These are phyloP conservation scores for Lenwebbia sp. DNA, from an alignment of 345 rosid species.

Conservation along the genomic window DNA sequence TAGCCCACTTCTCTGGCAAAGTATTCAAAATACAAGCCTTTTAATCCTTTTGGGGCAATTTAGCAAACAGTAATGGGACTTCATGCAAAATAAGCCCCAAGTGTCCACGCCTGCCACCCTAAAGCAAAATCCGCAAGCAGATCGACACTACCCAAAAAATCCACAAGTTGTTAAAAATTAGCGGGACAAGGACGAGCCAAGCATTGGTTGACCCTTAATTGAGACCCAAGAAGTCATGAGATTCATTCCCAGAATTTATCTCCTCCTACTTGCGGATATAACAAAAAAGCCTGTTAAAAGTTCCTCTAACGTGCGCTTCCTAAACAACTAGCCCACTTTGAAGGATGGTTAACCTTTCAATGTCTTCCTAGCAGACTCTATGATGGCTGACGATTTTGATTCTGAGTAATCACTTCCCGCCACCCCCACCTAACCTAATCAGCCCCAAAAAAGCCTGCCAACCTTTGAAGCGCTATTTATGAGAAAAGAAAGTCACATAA, in stretches of 20 bases:
- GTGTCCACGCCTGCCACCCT: background rate
- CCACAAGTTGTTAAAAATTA: background rate
- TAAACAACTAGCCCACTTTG: background rate
- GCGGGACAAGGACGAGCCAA: background rate
- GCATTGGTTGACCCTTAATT: background rate
- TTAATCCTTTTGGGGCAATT: background rate
- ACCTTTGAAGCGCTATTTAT: rapidly evolving
- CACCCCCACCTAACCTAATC: background rate
- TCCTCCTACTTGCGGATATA: background rate
- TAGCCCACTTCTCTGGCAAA: background rate
- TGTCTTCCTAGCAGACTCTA: background rate
- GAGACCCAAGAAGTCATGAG: background rate
- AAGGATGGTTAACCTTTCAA: background rate
- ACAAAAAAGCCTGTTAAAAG: background rate
- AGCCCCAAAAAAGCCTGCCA: background rate
- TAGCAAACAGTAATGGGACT: background rate
- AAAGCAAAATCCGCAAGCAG: background rate
- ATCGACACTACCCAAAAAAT: rapidly evolving
- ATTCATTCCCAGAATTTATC: background rate
- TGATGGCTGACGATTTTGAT: background rate
- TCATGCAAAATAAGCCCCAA: background rate
- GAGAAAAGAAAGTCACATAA: background rate
- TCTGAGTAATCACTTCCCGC: background rate
- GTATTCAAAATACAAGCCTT: background rate
- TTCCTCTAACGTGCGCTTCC: background rate